Base-by-base conservation (phyloP, 345 rosid genomes). In the Erucastrum elatum region DNA sequence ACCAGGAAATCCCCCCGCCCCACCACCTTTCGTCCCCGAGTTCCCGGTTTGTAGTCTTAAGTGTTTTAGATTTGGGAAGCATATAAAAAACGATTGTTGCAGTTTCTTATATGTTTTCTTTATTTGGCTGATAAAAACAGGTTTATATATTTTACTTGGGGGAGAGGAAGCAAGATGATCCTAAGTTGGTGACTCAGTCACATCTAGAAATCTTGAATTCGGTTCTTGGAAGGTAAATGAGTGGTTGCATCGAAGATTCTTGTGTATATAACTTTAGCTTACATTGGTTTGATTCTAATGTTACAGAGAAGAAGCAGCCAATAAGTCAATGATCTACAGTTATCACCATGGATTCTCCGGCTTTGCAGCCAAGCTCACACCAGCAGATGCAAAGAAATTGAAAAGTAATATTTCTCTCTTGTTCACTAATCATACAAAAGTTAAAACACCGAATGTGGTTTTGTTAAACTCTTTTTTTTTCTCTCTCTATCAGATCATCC, bases 331-430 rank as follows among this genome's bases (percentile, higher is more conserved):
- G 41, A 26, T 87, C 31, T 89, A 85, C 81, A 84, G 90, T 21
- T 87, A 84, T 72, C 74, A 77, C 31, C 81, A 75, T 15, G 78
- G 79, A 9, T 83, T 89, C 68, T 86, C 87, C 51, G 94, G 94
- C 58, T 88, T 89, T 34, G 85, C 89, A 33, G 94, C 94, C 3
- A 65, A 73, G 67, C 82, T 89, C 39, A 84, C 60, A n/a, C 84
- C 85, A 2, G 82, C 74, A 1, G 77, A 87, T 16, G 87, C 84
- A 1, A 72, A 73, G 56, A 66, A 34, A 56, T 62, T 86, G 64
- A 69, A 70, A 63, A 63, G 80, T 77, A 70, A 33, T 34, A 11
- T 4, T 11, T 63, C 25, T 25, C 9, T 16, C 59, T 15, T 37
- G 16, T 31, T 79, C 87, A 17, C 65, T 81, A 72, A 71, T 49